Evolutionary conservation across 2,329 filamentous ascomycete species (phyloP).

Genomic region (Capronia coronata): DNA sequence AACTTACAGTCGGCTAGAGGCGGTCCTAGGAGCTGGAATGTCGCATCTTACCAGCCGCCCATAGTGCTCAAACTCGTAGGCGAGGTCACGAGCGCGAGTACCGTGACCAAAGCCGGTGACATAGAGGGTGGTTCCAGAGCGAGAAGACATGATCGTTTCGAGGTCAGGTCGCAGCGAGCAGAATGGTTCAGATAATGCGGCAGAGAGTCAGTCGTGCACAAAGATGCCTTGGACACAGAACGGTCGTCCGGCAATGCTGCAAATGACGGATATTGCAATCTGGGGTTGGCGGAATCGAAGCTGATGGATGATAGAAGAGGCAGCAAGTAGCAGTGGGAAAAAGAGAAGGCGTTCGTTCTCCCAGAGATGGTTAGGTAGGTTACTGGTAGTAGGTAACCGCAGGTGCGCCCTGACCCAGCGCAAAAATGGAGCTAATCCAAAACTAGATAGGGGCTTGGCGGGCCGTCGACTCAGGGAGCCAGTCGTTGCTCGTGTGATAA

Average conservation of each 20-base stretch:
- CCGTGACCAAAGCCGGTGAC: conserved; percentile 99
- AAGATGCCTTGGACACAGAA: not conserved
- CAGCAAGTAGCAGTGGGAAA: conserved; percentile 1
- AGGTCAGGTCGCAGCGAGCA: conserved; percentile 12
- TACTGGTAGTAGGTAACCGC: too few relatives aligned
- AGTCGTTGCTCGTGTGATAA: conserved; percentile 1
- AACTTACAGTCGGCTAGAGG: conserved; percentile 89
- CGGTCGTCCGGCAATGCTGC: not conserved
- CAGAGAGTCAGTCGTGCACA: not conserved
- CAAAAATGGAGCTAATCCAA: not conserved
- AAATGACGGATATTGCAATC: conserved; percentile 5
- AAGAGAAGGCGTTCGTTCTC: not conserved
- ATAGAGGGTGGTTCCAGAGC: conserved; percentile 83
- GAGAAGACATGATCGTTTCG: conserved; percentile 37
- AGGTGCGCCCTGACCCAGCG: not conserved
- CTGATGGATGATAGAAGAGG: conserved; percentile 3
- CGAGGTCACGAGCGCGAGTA: conserved; percentile 96
- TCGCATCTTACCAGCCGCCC: conserved; percentile 96
- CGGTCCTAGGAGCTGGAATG: conserved; percentile 90
- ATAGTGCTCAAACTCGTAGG: conserved; percentile 99
- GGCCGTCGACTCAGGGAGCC: not conserved
- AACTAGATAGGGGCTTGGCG: conserved; percentile 3
- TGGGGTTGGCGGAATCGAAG: conserved; percentile 6
- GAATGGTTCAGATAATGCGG: conserved; percentile 1
- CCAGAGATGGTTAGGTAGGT: not conserved